phyloP scores from a whole-genome alignment of 2,329 filamentous ascomycete species.

The Coniella vitis region DNA sequence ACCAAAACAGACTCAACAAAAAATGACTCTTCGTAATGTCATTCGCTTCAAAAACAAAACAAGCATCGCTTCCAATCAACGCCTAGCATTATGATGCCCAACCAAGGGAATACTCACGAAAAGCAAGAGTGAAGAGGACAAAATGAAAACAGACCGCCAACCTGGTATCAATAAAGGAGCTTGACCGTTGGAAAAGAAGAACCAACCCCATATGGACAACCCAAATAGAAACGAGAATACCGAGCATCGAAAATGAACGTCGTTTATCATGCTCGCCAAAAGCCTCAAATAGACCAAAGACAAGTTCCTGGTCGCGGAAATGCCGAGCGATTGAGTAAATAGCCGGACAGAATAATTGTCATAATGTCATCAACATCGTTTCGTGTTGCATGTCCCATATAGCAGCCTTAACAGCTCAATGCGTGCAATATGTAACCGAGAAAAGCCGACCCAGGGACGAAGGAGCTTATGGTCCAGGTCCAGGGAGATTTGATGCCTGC shows the following conservation, averaged over 20 bases:
- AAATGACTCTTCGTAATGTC: no score
- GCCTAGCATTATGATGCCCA: no score
- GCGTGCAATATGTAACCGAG: background rate
- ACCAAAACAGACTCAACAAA: no score
- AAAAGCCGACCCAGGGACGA: no score
- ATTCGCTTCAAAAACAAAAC: no score
- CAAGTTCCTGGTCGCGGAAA: background rate
- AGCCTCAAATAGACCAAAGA: slow-evolving; percentile 1
- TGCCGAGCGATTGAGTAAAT: background rate
- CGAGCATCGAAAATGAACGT: background rate
- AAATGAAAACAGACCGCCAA: slow-evolving; percentile 12
- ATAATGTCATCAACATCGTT: slow-evolving; percentile 10
- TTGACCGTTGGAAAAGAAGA: background rate
- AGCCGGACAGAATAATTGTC: slow-evolving; percentile 3
- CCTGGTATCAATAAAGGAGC: slow-evolving; percentile 14
- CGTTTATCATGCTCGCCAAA: slow-evolving; percentile 5
- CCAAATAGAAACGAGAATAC: background rate
- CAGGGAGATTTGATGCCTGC: no score
- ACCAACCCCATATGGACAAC: slow-evolving; percentile 2
- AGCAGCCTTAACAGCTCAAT: no score
- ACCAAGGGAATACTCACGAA: background rate
- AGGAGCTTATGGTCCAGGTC: no score
- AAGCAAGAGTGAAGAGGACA: slow-evolving; percentile 1
- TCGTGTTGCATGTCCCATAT: background rate
- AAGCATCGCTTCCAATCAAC: no score